Evolutionary conservation across 306 rosid species (phyloP), one percentile per base, ranked within the genome.

Genomic region (Vigna unguiculata): DNA sequence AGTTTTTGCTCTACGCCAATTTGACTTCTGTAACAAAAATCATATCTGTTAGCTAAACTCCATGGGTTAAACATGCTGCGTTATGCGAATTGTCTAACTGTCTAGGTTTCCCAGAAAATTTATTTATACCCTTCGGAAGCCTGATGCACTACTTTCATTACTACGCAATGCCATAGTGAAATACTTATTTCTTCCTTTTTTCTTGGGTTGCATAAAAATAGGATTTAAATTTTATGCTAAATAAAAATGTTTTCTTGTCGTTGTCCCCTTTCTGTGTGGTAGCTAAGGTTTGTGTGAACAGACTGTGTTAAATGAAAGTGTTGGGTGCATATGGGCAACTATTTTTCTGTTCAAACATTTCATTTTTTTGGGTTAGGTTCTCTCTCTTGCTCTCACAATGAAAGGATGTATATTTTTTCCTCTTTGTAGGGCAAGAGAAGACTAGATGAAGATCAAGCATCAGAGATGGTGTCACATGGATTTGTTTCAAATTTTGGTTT

Each of bases 341-440:
- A 36, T 28, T 60, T 74, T 73, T 20, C 55, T 79, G 25, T 72
- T 62, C 54, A 15, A 60, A 75, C 66, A 16, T 43, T 57, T 64
- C 21, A 0, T 2, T 34, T 57, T 71, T 78, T 41, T 55, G 74
- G 65, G 58, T 75, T 76, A 75, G 85, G 86, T 55, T 78, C 71
- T 83, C 70, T 80, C 79, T 78, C 83, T 75, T 75, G 91, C 84
- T 87, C 87, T 86, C 72, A 69, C 86, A 82, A 80, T 85, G 81
- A 92, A 86, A 87, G 87, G 87, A 85, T 87, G 82, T 82, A 75
- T 74, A 84, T 76, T 81, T 65, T 86, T 88, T 87, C 86, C 80
- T 64, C 82, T 88, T 86, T 87, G 89, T 88, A 90, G 96, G 91
- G 87, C 87, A 88, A 90, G 96, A 92, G 87, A 86, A 90, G 89